A percentile compares a stretch with the other conserved stretches of the same genome.
phyloP scores from a whole-genome alignment of 805 yeast genomes.

The Hanseniaspora taiwanica region DNA sequence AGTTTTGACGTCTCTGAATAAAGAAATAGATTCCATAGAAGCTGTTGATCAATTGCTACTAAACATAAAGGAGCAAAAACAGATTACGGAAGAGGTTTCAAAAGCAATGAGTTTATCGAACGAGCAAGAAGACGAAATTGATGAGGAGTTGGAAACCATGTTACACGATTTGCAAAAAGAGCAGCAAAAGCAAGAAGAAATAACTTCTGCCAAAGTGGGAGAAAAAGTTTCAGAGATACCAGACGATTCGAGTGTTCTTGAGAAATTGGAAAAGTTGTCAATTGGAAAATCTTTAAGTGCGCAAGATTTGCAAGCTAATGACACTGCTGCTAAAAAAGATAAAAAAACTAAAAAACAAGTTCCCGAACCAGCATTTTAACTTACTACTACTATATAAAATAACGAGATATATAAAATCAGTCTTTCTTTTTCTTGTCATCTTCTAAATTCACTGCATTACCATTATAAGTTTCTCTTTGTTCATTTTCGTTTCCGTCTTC shows the following conservation, averaged over 20 bases:
- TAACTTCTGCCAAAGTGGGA: no score
- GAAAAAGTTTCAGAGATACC: background rate
- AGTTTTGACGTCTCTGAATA: slow-evolving; percentile 26
- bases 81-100: slow-evolving; percentile 22
- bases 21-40: slow-evolving; percentile 31
- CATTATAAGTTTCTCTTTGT: slow-evolving; percentile 40
- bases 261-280: background rate
- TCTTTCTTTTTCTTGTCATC: slow-evolving; percentile 25
- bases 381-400: background rate
- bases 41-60: slow-evolving; percentile 29
- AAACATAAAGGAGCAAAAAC: slow-evolving; percentile 28
- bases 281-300: background rate
- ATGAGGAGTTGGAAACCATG: slow-evolving; percentile 27
- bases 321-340: background rate
- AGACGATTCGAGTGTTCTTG: background rate
- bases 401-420: no score
- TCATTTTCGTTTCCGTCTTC: slow-evolving; percentile 17
- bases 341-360: background rate
- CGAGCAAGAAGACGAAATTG: slow-evolving; percentile 24
- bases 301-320: background rate
- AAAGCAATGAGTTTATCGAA: slow-evolving; percentile 13
- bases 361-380: background rate
- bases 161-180: slow-evolving; percentile 14
- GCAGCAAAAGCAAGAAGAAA: slow-evolving; percentile 7
- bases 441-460: slow-evolving; percentile 35